Conservation (phyloP, 106 monocot genomes). For the Phalaenopsis aphrodite region DNA sequence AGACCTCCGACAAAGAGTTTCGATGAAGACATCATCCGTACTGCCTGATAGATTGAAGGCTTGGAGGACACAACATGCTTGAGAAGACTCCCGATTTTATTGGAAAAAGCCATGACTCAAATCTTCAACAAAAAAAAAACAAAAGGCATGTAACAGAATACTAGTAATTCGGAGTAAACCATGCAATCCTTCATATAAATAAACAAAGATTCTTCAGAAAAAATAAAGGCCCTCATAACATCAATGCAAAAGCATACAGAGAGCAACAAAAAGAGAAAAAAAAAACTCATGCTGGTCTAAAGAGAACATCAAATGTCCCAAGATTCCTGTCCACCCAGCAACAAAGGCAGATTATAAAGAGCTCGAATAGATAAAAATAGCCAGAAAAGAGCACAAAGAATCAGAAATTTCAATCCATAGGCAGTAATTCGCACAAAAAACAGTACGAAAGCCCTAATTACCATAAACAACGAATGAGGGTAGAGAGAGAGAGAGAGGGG, state of each 20-base stretch:
- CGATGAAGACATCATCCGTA: slow-evolving; percentile 85
- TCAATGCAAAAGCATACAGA: no score
- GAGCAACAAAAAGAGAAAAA: background rate
- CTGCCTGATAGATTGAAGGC: slow-evolving; percentile 49
- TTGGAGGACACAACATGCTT: slow-evolving; percentile 35
- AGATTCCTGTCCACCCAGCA: background rate
- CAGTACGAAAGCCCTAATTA: background rate
- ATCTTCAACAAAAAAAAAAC: slow-evolving; percentile 1
- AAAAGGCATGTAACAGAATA: background rate
- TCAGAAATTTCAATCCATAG: background rate
- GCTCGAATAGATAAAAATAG: background rate
- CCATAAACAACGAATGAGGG: background rate
- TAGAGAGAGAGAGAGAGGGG: background rate
- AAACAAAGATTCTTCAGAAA: no score
- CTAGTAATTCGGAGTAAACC: background rate
- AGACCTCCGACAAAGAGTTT: slow-evolving; percentile 84
- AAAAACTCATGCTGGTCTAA: background rate
- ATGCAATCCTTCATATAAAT: background rate
- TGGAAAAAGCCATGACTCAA: slow-evolving; percentile 53
- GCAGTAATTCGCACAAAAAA: background rate
- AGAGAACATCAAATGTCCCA: background rate
- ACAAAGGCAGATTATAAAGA: background rate
- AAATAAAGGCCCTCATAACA: no score
- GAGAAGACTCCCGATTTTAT: slow-evolving; percentile 61
- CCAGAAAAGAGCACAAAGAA: background rate